These are phyloP conservation scores for Onygenales sp. DNA, from an alignment of 2,329 filamentous ascomycete genomes.

Conservation along the genomic window DNA sequence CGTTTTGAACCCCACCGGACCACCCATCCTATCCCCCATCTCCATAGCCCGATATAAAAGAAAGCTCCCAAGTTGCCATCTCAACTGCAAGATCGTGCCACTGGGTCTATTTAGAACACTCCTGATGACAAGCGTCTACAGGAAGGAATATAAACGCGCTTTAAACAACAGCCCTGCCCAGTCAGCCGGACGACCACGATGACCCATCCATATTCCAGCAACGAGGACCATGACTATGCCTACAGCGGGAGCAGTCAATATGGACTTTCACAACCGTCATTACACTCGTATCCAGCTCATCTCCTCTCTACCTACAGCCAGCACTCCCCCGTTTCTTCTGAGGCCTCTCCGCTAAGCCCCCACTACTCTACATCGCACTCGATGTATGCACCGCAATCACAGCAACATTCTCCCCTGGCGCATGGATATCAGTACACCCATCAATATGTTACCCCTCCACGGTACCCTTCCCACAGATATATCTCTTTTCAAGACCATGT, in stretches of 20 bases:
- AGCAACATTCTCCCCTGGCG: constrained; percentile 22
- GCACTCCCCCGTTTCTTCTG: constrained; percentile 18
- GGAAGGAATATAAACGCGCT: neutral
- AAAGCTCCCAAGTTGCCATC: neutral
- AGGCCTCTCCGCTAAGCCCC: constrained; percentile 21
- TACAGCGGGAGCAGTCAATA: constrained; percentile 17
- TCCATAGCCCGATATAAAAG: neutral
- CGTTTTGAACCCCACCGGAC: neutral
- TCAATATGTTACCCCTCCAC: constrained; percentile 23
- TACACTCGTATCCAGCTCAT: constrained; percentile 29
- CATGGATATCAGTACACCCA: constrained; percentile 23
- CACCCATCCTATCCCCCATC: neutral
- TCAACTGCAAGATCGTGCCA: neutral
- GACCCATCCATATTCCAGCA: constrained; percentile 19
- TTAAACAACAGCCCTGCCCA: neutral
- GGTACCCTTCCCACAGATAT: constrained; percentile 25
- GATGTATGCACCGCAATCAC: constrained; percentile 19
- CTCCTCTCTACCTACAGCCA: constrained; percentile 28
- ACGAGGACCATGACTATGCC: constrained; percentile 16
- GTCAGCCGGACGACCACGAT: constrained; percentile 12
- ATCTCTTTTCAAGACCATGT: constrained; percentile 27
- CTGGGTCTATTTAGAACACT: constrained; percentile 1
- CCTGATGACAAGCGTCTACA: neutral
- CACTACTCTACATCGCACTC: constrained; percentile 24
- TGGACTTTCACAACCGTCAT: constrained; percentile 17